phyloP scores from a whole-genome alignment of 2,329 filamentous ascomycete species.

The Onygenales sp. region DNA sequence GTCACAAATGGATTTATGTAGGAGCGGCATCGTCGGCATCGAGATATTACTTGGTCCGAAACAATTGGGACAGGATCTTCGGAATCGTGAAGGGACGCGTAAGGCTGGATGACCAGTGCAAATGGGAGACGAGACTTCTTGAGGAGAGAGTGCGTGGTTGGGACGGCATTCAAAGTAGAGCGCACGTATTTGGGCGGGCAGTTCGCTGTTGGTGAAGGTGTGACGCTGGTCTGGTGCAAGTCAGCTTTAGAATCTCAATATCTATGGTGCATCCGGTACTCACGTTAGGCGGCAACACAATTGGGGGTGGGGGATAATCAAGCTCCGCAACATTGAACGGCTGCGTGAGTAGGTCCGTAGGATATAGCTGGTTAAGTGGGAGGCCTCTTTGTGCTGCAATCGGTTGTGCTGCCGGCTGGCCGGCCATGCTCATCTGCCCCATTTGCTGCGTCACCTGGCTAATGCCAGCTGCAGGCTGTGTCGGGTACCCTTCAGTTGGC shows the following conservation, averaged over 20 bases:
- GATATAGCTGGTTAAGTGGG: conserved; percentile 76
- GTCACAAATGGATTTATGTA: conserved; percentile 98
- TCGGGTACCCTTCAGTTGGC: conserved; percentile 57
- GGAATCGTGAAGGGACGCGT: conserved; percentile 81
- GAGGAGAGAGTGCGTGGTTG: conserved; percentile 80
- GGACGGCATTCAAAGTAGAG: conserved; percentile 88
- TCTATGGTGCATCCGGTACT: conserved; percentile 29
- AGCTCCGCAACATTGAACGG: conserved; percentile 91
- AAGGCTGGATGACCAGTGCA: conserved; percentile 91
- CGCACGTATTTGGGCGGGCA: conserved; percentile 90
- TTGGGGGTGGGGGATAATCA: conserved; percentile 81
- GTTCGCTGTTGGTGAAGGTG: conserved; percentile 82
- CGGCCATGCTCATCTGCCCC: conserved; percentile 63
- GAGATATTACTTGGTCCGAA: conserved; percentile 92
- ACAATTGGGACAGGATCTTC: conserved; percentile 88
- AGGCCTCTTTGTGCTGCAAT: conserved; percentile 35
- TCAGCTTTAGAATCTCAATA: conserved; percentile 29
- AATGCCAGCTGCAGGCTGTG: conserved; percentile 47
- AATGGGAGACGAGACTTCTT: conserved; percentile 97
- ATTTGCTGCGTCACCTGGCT: conserved; percentile 74
- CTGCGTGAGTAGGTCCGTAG: conserved; percentile 82
- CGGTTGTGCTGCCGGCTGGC: conserved; percentile 45
- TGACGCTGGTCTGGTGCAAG: conserved; percentile 64
- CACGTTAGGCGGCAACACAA: conserved; percentile 86
- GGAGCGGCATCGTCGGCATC: conserved; percentile 87